phyloP scores from a whole-genome alignment of 2,329 filamentous ascomycete genomes.

The Ophiosphaerella herpotricha region DNA sequence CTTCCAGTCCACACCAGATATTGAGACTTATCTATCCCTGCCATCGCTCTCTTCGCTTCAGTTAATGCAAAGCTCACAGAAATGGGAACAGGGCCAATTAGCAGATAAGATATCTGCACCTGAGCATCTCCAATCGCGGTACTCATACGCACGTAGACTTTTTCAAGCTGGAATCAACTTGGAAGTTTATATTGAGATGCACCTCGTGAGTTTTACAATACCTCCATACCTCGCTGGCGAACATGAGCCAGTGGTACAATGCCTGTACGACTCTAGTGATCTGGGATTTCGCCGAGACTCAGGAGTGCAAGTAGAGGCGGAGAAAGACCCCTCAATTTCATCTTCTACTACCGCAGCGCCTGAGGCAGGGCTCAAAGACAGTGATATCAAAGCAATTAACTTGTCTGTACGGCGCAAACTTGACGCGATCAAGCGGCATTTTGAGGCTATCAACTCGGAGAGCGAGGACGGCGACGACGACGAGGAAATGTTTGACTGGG shows the following conservation, averaged over 20 bases:
- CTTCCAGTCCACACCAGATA: slow-evolving; percentile 15
- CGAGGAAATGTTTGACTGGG: slow-evolving; percentile 23
- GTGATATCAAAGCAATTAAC: slow-evolving; percentile 19
- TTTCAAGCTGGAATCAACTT: slow-evolving; percentile 33
- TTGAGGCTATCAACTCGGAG: slow-evolving; percentile 1
- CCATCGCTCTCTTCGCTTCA: slow-evolving; percentile 34
- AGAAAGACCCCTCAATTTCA: background rate
- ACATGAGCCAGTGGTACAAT: slow-evolving; percentile 22
- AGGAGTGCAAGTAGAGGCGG: background rate
- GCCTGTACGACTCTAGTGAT: slow-evolving; percentile 53
- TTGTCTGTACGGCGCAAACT: slow-evolving; percentile 14
- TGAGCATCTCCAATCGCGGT: slow-evolving; percentile 30
- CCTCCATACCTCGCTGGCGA: slow-evolving; percentile 42
- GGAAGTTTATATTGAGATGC: slow-evolving; percentile 32
- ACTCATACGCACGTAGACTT: slow-evolving; percentile 32
- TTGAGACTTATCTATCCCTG: slow-evolving; percentile 29
- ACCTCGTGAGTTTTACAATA: slow-evolving; percentile 24
- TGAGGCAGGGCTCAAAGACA: slow-evolving; percentile 27
- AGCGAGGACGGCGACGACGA: slow-evolving; percentile 8
- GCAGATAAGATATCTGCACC: slow-evolving; percentile 29
- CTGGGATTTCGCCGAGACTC: slow-evolving; percentile 34
- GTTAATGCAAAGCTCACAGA: slow-evolving; percentile 27
- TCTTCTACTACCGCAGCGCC: background rate
- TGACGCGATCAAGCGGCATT: slow-evolving; percentile 10
- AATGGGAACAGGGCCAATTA: slow-evolving; percentile 5